These are phyloP conservation scores for Aspergillus hancockii DNA, from an alignment of 495 filamentous ascomycete species.

Conservation along the genomic window DNA sequence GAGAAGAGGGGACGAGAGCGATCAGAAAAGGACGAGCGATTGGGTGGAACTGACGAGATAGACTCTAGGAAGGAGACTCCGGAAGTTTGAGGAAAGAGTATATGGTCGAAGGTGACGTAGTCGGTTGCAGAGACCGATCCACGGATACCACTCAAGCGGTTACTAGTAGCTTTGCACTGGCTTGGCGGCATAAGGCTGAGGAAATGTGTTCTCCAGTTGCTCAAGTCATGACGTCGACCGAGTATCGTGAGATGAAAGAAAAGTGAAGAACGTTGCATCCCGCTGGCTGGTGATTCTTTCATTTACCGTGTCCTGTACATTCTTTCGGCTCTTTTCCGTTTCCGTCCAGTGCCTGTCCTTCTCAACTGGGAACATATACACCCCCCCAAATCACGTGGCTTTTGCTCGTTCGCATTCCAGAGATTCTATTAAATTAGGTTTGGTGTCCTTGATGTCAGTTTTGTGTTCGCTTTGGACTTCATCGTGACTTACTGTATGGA, in stretches of 20 bases:
- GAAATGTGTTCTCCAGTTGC: conserved; percentile 10
- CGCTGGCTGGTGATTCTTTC: conserved; percentile 5
- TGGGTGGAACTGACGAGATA: conserved; percentile 6
- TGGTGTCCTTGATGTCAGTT: too few species aligned
- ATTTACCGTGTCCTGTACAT: too few species aligned
- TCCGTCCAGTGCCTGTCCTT: conserved; percentile 3
- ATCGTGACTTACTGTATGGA: neutral
- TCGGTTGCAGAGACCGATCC: conserved; percentile 24
- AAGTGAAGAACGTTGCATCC: conserved; percentile 2
- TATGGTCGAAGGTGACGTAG: conserved; percentile 26
- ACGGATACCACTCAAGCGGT: conserved; percentile 14
- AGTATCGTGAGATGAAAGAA: neutral
- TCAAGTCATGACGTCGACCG: conserved; percentile 25
- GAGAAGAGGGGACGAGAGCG: conserved; percentile 8
- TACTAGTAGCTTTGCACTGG: conserved; percentile 1
- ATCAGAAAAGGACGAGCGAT: conserved; percentile 13
- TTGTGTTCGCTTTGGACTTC: neutral
- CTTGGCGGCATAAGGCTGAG: neutral
- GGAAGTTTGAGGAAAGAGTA: conserved; percentile 30
- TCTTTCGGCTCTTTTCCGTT: conserved; percentile 8
- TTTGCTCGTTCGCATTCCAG: conserved; percentile 7
- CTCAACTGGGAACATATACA: neutral
- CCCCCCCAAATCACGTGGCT: neutral
- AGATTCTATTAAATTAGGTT: too few species aligned
- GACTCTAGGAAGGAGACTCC: conserved; percentile 27